phyloP scores from a whole-genome alignment of 805 yeast species.

The Ogataea populi-albae region DNA sequence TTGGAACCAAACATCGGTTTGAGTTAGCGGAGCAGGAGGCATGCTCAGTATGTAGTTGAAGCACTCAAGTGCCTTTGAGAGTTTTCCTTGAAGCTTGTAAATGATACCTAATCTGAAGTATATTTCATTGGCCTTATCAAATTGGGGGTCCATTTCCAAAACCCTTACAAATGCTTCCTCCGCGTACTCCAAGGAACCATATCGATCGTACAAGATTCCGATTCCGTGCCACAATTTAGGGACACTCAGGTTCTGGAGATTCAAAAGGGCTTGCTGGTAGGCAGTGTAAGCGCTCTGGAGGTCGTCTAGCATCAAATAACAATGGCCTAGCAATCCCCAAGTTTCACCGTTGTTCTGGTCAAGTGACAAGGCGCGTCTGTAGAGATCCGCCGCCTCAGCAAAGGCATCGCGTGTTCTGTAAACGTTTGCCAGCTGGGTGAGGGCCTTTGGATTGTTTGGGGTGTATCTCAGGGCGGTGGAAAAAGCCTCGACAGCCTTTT shows the following conservation, averaged over 20 bases:
- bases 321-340: conserved; percentile 96
- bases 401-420: conserved; percentile 88
- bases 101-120: conserved; percentile 95
- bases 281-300: conserved; percentile 94
- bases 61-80: conserved; percentile 86
- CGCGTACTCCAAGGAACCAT: conserved; percentile 94
- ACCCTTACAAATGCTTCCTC: conserved; percentile 98
- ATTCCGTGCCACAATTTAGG: conserved; percentile 99
- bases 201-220: conserved; percentile 93
- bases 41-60: conserved; percentile 85
- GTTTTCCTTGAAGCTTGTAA: conserved; percentile 90
- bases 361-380: conserved; percentile 78
- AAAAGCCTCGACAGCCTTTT: conserved; percentile 83
- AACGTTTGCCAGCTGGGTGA: conserved; percentile 82
- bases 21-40: conserved; percentile 95
- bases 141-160: conserved; percentile 90
- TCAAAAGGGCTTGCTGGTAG: conserved; percentile 92
- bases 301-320: conserved; percentile 95
- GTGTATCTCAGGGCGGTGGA: conserved; percentile 84
- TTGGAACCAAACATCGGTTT: conserved; percentile 98
- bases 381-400: conserved; percentile 90
- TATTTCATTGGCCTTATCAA: conserved; percentile 94
- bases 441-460: conserved; percentile 81
- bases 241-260: conserved; percentile 87
- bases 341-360: conserved; percentile 91